Percentiles rank a stretch among this genome's conserved stretches.
Evolutionary conservation across 2,329 filamentous ascomycete genomes (phyloP).

Genomic region (Ophiostoma perfectum): DNA sequence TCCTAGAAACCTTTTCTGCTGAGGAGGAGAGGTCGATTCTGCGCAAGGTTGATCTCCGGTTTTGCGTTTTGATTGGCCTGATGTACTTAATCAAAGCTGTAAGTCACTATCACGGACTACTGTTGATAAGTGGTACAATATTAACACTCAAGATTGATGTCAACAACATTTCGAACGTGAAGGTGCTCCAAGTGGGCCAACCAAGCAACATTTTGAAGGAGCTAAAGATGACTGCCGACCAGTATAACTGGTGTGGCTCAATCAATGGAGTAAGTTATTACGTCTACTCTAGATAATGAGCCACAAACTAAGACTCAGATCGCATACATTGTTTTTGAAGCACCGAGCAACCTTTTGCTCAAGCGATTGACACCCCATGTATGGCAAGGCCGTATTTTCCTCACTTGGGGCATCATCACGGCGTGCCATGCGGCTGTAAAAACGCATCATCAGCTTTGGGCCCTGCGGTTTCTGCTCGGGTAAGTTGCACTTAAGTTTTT

Average conservation of each 20-base stretch:
- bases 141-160: slow-evolving; percentile 29
- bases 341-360: slow-evolving; percentile 54
- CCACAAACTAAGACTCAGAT: slow-evolving; percentile 14
- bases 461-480: slow-evolving; percentile 18
- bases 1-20: slow-evolving; percentile 37
- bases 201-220: slow-evolving; percentile 36
- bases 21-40: slow-evolving; percentile 38
- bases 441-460: slow-evolving; percentile 16
- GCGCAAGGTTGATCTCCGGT: slow-evolving; percentile 38
- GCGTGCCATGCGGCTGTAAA: slow-evolving; percentile 15
- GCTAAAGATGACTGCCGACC: slow-evolving; percentile 37
- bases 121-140: slow-evolving; percentile 37
- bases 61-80: slow-evolving; percentile 37
- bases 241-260: slow-evolving; percentile 39
- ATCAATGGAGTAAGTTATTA: slow-evolving; percentile 36
- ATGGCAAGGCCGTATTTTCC: slow-evolving; percentile 19
- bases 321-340: slow-evolving; percentile 32
- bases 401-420: slow-evolving; percentile 21
- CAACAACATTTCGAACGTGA: slow-evolving; percentile 15
- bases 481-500: not conserved
- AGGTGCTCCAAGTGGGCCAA: slow-evolving; percentile 40
- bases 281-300: not conserved
- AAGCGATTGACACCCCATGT: slow-evolving; percentile 33
- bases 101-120: slow-evolving; percentile 28
- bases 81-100: slow-evolving; percentile 41